Base-by-base conservation (phyloP, 345 rosid species). In the Citrus sp. region DNA sequence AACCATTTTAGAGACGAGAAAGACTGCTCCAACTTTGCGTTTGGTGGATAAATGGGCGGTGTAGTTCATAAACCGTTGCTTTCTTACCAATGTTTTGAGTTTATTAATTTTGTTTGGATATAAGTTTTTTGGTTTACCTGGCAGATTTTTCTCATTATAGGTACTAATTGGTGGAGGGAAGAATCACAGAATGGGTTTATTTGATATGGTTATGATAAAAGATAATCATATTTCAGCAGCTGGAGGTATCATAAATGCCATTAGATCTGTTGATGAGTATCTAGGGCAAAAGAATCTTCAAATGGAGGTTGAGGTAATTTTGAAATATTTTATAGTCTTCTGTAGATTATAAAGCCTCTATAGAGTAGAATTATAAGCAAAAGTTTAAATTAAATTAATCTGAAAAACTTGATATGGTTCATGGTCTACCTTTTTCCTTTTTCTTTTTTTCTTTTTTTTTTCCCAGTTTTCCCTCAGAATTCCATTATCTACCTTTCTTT, bases 41-140 rank as follows among this genome's bases (percentile, higher is more conserved):
- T 85, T 96, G 81, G 93, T 94, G 61, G 99, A 96, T 78, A 94
- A 96, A 86, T 94, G 99, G 95, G 99, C 98, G 80, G 99, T 96
- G 76, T 67, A 84, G 63, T 81, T 80, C 82, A 78, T 49, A 16
- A 16, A 79, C 81, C 85, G 81, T 59, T 75, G 73, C 54, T 73
- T 70, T 30, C 58, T 72, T 28, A 81, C 69, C 8, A 60, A 40
- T 12, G 34, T 32, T 69, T 28, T 67, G 27, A 34, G 32, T 46
- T 55, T 76, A 40, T 9, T 54, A 54, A 16, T 82, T 59, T 80
- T 56, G 69, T 70, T 73, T 24, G 37, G 46, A 69, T 82, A 21
- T 70, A 72, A 34, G 56, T 19, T 80, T 66, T 30, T 83, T 19
- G 67, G 32, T 82, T 90, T 69, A 78, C 80, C 60, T 76, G 77